Evolutionary conservation across 1,139 yeast genomes (phyloP).

Genomic region (Yamadazyma trypodendri): DNA sequence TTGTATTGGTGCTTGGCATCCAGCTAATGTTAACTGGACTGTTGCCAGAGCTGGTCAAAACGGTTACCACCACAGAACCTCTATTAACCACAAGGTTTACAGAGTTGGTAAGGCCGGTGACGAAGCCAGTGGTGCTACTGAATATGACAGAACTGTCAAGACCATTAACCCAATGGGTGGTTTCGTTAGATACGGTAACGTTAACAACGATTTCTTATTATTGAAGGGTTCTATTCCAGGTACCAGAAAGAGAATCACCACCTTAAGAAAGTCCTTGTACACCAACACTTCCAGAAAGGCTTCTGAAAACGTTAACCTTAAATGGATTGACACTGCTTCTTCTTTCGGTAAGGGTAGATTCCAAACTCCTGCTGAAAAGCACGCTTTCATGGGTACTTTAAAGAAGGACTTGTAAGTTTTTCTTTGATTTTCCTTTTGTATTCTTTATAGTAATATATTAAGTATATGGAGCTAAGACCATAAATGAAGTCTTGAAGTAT

Average conservation of each 20-base stretch:
- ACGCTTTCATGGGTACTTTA: constrained; percentile 98
- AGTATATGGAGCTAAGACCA: no score
- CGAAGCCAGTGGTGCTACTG: constrained; percentile 92
- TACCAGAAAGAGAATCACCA: constrained; percentile 98
- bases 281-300: constrained; percentile 98
- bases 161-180: constrained; percentile 99
- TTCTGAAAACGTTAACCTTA: constrained; percentile 91
- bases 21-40: constrained; percentile 99
- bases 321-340: constrained; percentile 99
- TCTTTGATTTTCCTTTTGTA: neutral
- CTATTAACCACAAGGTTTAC: constrained; percentile 99
- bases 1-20: constrained; percentile 99
- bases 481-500: no score
- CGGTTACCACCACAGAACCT: constrained; percentile 99
- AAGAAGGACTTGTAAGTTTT: constrained; percentile 71
- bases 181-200: constrained; percentile 98
- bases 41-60: constrained; percentile 99
- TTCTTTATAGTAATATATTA: neutral
- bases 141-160: constrained; percentile 99
- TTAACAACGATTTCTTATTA: constrained; percentile 96
- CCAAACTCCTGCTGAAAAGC: constrained; percentile 99
- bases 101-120: constrained; percentile 97
- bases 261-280: constrained; percentile 98
- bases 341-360: constrained; percentile 99
- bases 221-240: constrained; percentile 99